Evolutionary conservation across 2,329 filamentous ascomycete genomes (phyloP).

Genomic region (Colletotrichum sp.): DNA sequence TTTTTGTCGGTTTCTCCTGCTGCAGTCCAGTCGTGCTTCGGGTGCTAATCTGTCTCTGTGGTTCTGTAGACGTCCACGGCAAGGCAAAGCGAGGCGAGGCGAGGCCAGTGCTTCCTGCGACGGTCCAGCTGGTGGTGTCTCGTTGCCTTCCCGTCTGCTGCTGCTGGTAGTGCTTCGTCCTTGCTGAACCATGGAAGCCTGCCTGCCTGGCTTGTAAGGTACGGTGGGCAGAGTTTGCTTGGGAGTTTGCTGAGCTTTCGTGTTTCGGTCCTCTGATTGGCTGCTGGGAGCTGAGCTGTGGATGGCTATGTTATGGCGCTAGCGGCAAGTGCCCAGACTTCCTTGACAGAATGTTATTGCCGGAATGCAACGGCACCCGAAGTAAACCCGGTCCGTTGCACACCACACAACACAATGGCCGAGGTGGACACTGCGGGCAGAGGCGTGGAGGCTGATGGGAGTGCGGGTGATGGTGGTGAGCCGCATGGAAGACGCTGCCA

Average conservation of each 20-base stretch:
- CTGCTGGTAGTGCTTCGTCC: not conserved
- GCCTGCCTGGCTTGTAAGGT: not conserved
- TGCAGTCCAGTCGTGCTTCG: not conserved
- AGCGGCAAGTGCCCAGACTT: constrained; percentile 13
- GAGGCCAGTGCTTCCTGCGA: not conserved
- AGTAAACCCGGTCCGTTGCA: constrained; percentile 8
- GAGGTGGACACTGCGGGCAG: not conserved
- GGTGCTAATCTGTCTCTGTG: not conserved
- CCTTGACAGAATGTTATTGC: constrained; percentile 16
- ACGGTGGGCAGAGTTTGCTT: constrained; percentile 11
- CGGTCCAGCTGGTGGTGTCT: not conserved
- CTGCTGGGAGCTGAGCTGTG: constrained; percentile 6
- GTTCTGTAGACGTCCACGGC: constrained; percentile 1
- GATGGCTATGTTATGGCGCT: constrained; percentile 23
- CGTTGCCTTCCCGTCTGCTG: not conserved
- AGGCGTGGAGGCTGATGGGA: not conserved
- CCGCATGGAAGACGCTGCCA: not conserved
- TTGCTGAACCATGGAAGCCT: not conserved
- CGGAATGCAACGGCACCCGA: constrained; percentile 15
- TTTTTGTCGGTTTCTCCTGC: not conserved
- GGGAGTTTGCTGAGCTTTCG: constrained; percentile 6
- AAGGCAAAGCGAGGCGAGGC: not conserved
- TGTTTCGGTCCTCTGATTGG: not conserved
- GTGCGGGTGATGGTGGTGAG: not conserved
- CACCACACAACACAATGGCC: not conserved